phyloP scores from a whole-genome alignment of 2,329 filamentous ascomycete genomes.

The Aspergillus carbonarius region DNA sequence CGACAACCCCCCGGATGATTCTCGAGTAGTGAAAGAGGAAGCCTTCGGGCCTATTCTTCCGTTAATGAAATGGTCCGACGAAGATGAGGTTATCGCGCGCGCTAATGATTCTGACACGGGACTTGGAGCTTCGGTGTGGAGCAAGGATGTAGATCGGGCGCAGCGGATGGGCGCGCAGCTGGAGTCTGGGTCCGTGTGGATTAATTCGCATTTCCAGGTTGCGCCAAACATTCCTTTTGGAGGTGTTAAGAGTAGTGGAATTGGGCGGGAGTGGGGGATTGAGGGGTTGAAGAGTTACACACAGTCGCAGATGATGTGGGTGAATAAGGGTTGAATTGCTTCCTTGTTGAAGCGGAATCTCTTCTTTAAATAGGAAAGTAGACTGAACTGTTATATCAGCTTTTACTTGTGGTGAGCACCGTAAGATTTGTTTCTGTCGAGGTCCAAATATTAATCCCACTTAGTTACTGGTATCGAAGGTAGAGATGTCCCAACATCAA shows the following conservation, averaged over 20 bases:
- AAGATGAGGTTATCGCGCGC: conserved; percentile 56
- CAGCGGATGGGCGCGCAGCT: neutral
- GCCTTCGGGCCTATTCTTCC: conserved; percentile 64
- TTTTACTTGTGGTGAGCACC: too few relatives aligned
- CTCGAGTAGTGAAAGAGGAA: conserved; percentile 56
- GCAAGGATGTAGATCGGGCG: conserved; percentile 43
- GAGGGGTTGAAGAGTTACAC: conserved; percentile 5
- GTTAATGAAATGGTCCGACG: conserved; percentile 57
- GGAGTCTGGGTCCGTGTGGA: conserved; percentile 3
- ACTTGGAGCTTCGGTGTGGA: conserved; percentile 58
- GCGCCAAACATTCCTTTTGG: conserved; percentile 3
- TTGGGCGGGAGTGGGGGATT: conserved; percentile 3
- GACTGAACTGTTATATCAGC: too few relatives aligned
- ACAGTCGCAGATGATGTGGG: conserved; percentile 1
- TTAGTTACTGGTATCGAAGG: too few relatives aligned
- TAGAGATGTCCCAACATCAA: too few relatives aligned
- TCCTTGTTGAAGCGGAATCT: too few relatives aligned
- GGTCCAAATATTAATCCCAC: too few relatives aligned
- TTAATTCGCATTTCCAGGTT: conserved; percentile 5
- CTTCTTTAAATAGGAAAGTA: too few relatives aligned
- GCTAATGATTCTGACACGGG: conserved; percentile 54
- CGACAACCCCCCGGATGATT: conserved; percentile 54
- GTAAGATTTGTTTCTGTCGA: too few relatives aligned
- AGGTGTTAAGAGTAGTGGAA: neutral
- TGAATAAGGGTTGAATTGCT: neutral